Evolutionary conservation across 331 rosid species (phyloP).

Genomic region (Erythrophleum ivorense): DNA sequence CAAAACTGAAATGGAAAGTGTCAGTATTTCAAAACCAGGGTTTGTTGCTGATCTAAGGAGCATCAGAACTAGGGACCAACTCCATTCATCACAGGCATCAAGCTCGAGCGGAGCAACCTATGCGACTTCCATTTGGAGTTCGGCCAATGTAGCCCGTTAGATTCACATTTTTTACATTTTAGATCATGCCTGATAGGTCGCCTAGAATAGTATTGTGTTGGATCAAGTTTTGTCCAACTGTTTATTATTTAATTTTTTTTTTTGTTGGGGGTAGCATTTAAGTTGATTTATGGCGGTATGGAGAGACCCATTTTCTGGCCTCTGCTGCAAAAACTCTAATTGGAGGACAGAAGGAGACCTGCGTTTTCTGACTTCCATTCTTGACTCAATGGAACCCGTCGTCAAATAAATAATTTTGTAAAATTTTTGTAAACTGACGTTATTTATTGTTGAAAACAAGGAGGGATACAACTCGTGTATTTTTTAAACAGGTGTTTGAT

Average conservation of each 20-base stretch:
- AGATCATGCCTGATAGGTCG: background rate
- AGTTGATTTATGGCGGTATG: background rate
- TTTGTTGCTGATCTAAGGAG: slow-evolving; percentile 49
- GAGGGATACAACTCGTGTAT: background rate
- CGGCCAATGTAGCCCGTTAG: slow-evolving; percentile 48
- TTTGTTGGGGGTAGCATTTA: background rate
- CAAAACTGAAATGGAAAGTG: slow-evolving; percentile 6
- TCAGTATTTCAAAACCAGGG: slow-evolving; percentile 49
- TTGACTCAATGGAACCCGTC: background rate
- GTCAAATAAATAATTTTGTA: background rate
- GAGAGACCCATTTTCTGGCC: background rate
- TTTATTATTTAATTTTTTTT: background rate
- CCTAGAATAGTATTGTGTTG: background rate
- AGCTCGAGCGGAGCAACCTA: slow-evolving; percentile 34
- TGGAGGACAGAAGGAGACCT: background rate
- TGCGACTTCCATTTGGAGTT: slow-evolving; percentile 47
- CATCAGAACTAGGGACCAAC: slow-evolving; percentile 35
- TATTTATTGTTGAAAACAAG: background rate
- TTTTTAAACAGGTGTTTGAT: background rate
- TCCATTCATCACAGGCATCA: slow-evolving; percentile 30
- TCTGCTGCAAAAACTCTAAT: background rate
- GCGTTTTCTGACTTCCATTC: background rate
- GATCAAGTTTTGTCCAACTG: too few relatives aligned
- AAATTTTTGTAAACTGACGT: background rate
- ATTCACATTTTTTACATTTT: background rate